phyloP scores from a whole-genome alignment of 1,139 yeast genomes.

The Kodamaea alishanica region DNA sequence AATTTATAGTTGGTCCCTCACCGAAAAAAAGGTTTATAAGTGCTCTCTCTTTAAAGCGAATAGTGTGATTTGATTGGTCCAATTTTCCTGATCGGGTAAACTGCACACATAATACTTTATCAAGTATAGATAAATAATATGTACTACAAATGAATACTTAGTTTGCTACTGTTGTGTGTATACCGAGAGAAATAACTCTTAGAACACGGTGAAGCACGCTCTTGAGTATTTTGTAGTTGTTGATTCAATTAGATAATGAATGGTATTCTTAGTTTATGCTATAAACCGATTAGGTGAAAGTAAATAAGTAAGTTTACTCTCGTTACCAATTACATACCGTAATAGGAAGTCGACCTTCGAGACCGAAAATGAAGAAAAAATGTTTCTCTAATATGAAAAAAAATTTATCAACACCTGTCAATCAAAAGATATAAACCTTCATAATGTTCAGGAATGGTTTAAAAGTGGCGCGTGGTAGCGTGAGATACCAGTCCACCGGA shows the following conservation, averaged over 20 bases:
- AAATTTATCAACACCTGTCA: background rate
- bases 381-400: background rate
- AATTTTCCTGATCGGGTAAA: background rate
- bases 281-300: too few species aligned
- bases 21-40: background rate
- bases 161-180: too few species aligned
- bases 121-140: background rate
- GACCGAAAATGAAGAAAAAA: too few species aligned
- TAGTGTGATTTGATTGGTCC: conserved; percentile 7
- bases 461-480: conserved; percentile 4
- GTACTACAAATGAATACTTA: too few species aligned
- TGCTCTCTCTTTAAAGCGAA: conserved; percentile 1
- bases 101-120: background rate
- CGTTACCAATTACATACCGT: background rate
- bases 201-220: too few species aligned
- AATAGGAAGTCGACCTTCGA: background rate
- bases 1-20: too few species aligned
- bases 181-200: too few species aligned
- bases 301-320: too few species aligned
- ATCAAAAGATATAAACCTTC: background rate
- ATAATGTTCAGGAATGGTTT: background rate
- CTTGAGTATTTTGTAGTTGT: too few species aligned
- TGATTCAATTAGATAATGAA: too few species aligned
- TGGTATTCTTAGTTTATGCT: too few species aligned
- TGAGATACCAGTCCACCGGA: conserved; percentile 15